phyloP scores from a whole-genome alignment of 2,329 filamentous ascomycete genomes.

The Pestalotiopsis fici region DNA sequence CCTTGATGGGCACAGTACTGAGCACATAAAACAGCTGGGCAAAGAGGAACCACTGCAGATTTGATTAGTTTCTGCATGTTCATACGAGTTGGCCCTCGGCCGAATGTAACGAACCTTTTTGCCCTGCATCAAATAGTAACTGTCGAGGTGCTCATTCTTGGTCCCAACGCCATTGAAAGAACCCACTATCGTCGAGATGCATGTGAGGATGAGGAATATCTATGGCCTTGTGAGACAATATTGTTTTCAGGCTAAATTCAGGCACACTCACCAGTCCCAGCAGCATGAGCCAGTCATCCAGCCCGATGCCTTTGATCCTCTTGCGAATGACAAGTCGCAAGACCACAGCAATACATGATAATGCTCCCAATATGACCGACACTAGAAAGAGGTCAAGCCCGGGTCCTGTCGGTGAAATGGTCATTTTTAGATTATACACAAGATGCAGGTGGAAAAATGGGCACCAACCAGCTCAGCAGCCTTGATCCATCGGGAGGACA shows the following conservation, averaged over 20 bases:
- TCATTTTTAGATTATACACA: too few species aligned
- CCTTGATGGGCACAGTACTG: conserved; percentile 1
- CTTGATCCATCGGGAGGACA: too few species aligned
- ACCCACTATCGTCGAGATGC: background rate
- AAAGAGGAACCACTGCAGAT: background rate
- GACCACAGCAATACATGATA: background rate
- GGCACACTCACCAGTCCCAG: background rate
- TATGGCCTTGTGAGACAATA: background rate
- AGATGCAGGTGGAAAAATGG: too few species aligned
- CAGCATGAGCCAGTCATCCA: background rate
- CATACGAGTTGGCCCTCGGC: too few species aligned
- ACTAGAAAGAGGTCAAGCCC: background rate
- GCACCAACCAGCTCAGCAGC: too few species aligned
- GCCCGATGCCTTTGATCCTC: background rate
- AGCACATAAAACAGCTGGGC: background rate
- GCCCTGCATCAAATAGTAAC: background rate
- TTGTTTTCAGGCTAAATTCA: background rate
- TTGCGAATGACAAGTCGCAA: background rate
- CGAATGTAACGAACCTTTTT: background rate
- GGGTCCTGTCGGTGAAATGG: background rate
- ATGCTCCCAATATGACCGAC: background rate
- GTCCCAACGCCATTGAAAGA: background rate
- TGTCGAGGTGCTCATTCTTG: background rate
- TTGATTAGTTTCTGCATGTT: background rate
- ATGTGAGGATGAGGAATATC: background rate